phyloP scores from a whole-genome alignment of 2,329 filamentous ascomycete genomes.

The Botrytis fabae region DNA sequence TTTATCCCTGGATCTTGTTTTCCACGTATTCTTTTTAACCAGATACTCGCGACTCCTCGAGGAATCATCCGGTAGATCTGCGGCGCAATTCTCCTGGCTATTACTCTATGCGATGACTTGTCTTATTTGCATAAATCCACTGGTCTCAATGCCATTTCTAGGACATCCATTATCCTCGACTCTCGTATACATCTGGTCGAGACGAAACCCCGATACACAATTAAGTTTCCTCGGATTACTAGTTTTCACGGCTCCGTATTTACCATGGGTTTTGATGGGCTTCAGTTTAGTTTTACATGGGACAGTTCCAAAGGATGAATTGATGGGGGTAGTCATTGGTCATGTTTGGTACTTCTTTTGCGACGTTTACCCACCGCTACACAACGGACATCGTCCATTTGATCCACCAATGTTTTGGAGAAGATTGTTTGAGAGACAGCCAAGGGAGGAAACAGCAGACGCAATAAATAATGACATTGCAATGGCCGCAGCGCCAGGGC shows the following conservation, averaged over 20 bases:
- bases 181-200: constrained; percentile 96
- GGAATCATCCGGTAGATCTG: constrained; percentile 87
- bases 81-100: constrained; percentile 94
- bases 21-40: constrained; percentile 98
- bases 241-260: constrained; percentile 89
- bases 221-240: constrained; percentile 86
- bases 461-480: constrained; percentile 63
- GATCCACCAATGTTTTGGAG: constrained; percentile 92
- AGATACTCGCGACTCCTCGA: constrained; percentile 94
- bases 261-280: constrained; percentile 93
- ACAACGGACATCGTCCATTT: constrained; percentile 79
- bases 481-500: constrained; percentile 50
- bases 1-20: constrained; percentile 88
- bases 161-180: constrained; percentile 92
- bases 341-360: constrained; percentile 98
- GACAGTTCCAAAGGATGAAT: constrained; percentile 88
- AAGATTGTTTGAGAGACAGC: constrained; percentile 71
- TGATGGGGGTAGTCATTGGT: constrained; percentile 91
- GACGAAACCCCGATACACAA: constrained; percentile 87
- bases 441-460: constrained; percentile 52
- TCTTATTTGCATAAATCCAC: constrained; percentile 77
- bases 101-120: constrained; percentile 80
- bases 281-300: constrained; percentile 93
- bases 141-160: constrained; percentile 89
- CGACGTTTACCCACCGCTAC: constrained; percentile 91